phyloP scores from a whole-genome alignment of 2,329 filamentous ascomycete genomes.

The Aspergillus quadricinctus region DNA sequence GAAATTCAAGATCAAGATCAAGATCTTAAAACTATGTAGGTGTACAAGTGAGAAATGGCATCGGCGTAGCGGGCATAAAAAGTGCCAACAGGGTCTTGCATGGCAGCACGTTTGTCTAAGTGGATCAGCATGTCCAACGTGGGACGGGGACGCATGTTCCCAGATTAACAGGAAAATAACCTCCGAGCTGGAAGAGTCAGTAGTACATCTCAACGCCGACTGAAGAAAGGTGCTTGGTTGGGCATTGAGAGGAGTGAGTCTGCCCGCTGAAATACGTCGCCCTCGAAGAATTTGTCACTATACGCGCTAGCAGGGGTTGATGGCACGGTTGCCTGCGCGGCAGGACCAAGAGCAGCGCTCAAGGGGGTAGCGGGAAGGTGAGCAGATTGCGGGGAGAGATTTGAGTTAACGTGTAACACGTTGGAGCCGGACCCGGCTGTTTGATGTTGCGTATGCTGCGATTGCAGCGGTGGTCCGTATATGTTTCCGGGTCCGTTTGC shows the following conservation, averaged over 20 bases:
- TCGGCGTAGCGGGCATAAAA: neutral
- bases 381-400: constrained; percentile 46
- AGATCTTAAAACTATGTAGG: neutral
- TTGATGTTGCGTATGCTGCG: constrained; percentile 28
- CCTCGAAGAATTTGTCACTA: constrained; percentile 46
- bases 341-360: constrained; percentile 82
- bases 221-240: constrained; percentile 39
- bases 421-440: constrained; percentile 24
- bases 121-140: neutral
- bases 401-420: constrained; percentile 22
- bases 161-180: neutral
- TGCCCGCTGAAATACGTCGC: constrained; percentile 47
- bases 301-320: constrained; percentile 50
- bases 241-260: constrained; percentile 45
- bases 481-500: constrained; percentile 27
- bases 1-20: neutral
- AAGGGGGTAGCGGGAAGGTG: constrained; percentile 79
- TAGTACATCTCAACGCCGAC: constrained; percentile 29
- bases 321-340: constrained; percentile 83
- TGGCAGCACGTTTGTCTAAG: neutral
- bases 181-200: neutral
- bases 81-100: neutral
- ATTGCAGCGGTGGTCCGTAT: constrained; percentile 35
- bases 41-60: neutral
- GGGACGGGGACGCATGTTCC: neutral